Base-by-base conservation (phyloP, 129 eudicot genomes). In the Ambrosia artemisiifolia region DNA sequence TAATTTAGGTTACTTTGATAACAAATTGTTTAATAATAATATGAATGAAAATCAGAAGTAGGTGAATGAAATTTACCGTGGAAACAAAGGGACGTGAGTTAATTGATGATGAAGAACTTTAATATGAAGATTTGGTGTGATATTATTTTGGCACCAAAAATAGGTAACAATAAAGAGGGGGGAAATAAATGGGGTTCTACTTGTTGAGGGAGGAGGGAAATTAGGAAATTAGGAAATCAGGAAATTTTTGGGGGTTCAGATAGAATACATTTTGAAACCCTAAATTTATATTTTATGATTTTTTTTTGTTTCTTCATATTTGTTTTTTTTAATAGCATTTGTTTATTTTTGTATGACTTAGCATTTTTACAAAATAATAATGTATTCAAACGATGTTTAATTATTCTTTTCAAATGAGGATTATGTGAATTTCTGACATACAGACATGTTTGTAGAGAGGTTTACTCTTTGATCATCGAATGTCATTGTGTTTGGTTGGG, bases 191-290 rank as follows among this genome's bases (percentile, higher is more conserved):
- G 76, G 66, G 62, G 18, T 70, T 70, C 64, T 24, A 24, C 28
- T 24, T 24, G 1, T 55, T 35, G 75, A 47, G 69, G 81, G 78
- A 69, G 71, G 80, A 49, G 75, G 75, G 79, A 69, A 60, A 74
- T 77, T 34, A 75, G 63, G 75, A 69, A 70, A 40, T 17, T 66
- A n/a, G 75, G 79, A 69, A 60, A 74, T 77, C 24, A 75, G 63
- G 75, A 69, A 70, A 40, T 17, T 66, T 66, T 64, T 55, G 24
- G 69, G 75, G 84, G 73, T 57, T n/a, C 49, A 56, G 28, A 33
- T 47, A 67, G 3, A 55, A 44, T 24, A 63, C 43, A 46, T 64
- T 47, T 85, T 72, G 69, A 74, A 85, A 86, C 88, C 88, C 88
- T 85, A 88, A 79, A 65, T 72, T 82, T 75, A 65, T 49, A 24